Evolutionary conservation across 495 filamentous ascomycete genomes (phyloP).

Genomic region (Aspergillus olivimuriae): DNA sequence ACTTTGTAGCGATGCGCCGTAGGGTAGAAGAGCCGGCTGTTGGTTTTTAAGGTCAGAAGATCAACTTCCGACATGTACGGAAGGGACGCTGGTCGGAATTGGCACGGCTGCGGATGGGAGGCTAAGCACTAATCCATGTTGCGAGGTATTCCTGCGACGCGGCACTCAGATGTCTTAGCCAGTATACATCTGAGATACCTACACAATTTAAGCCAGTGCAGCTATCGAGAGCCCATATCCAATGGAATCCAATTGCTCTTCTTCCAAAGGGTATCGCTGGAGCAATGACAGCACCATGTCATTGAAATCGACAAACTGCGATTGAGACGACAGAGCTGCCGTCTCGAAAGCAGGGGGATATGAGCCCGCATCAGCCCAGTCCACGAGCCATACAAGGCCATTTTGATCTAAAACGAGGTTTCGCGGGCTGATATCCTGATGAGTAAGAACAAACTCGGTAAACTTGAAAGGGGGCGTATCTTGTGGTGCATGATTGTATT

Average conservation of each 20-base stretch:
- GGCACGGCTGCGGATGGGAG: no score
- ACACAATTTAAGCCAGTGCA: constrained; percentile 33
- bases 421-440: constrained; percentile 22
- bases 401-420: constrained; percentile 21
- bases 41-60: no score
- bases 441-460: constrained; percentile 20
- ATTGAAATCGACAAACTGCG: constrained; percentile 18
- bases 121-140: no score
- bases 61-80: no score
- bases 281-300: constrained; percentile 11
- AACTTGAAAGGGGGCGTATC: constrained; percentile 15
- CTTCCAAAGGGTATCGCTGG: constrained; percentile 13
- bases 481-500: no score
- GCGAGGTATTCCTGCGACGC: no score
- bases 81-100: no score
- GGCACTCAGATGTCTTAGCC: no score
- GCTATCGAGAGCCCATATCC: constrained; percentile 48
- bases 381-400: constrained; percentile 19
- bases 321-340: constrained; percentile 9
- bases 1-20: no score
- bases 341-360: constrained; percentile 23
- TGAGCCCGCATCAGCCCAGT: constrained; percentile 22
- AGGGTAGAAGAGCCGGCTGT: no score
- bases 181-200: not conserved
- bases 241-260: constrained; percentile 15